Evolutionary conservation across 1,284 basidiomycete species (phyloP), one percentile per base, ranked within the genome.

Genomic region (Puccinia horiana): DNA sequence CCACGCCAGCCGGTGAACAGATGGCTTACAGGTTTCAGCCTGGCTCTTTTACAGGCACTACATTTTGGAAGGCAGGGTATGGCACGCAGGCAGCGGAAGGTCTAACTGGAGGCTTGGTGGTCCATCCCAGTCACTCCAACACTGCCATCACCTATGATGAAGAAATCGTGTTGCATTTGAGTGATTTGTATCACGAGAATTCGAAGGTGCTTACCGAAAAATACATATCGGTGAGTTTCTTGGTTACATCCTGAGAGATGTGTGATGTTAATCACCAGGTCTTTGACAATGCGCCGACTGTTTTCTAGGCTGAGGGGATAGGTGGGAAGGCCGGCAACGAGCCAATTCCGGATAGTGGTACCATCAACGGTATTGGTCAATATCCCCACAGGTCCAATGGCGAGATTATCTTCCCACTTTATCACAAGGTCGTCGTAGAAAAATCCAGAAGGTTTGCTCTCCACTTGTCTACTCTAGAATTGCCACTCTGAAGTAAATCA

Each of bases 21-120:
- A 63, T 83, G 70, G n/a, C 82, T 20, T 84, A 84, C 72, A 83
- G 73, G 63, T 83, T 84, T 40, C 78, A 80, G 12, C 79, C 83
- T 32, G 76, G 75, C 37, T 76, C 70, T 29, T 84, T 78, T 40
- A 70, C 47, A 26, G 84, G 84, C 16, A 83, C 82, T 52, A 83
- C 83, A 12, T 84, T 82, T 81, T 84, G 82, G 82, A 83, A 83
- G 79, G 82, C 82, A 54, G 80, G 76, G 37, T 82, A 76, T 61
- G 67, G 67, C 16, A 65, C 81, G 9, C 81, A 82, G 42, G 63
- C 73, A 29, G 75, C 47, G 44, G 81, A 82, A 16, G 81, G 81
- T 32, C 72, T 82, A 37, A 75, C 74, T 29, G 81, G 81, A 40
- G 73, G 73, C 32, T 70, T 82, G n/a, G 65, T 82, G 18, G 74